Base-by-base conservation (phyloP, 345 rosid species). In the Aquilaria yunnanensis region DNA sequence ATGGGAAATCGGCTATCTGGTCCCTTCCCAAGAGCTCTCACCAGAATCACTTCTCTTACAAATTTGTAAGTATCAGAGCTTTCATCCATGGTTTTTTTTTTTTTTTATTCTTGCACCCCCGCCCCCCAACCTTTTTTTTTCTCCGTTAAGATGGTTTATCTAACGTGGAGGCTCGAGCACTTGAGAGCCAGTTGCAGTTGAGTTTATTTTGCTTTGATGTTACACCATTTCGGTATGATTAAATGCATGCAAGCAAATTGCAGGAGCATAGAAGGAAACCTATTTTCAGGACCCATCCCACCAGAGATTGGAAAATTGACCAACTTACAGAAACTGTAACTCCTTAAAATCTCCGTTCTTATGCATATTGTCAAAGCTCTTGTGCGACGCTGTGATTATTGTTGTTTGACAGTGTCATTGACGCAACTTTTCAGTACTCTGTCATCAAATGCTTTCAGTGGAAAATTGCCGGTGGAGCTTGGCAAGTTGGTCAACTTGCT, bases 1-100 rank as follows among this genome's bases (percentile, higher is more conserved):
- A 92, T 92, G 98, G 98, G 98, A 72, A 92, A 89, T 66, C 74
- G 73, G 61, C 66, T 92, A 69, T 83, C 95, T 13, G 98, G 96
- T 59, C 78, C 95, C 49, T 92, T 92, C 62, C 98, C 98, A 2
- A 80, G 62, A 71, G 88, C 75, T 60, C 72, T 92, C 59, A 83
- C 92, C 58, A 75, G 72, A 60, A 78, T 92, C 65, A 78, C 81
- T 56, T 72, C 79, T 41, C 87, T 89, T 63, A 73, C 45, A 66
- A 92, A 82, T 80, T 54, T 92, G 98, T 92, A 92, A 53, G 92
- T 74, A 50, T 13, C 7, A 63, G 23, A 16, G 23, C 23, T 16
- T 16, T 16, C 23, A 31, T 29, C 43, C 12, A 10, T 53, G 2
- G 37, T 33, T 3, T 23, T 63, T 41, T 14, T 13, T 12, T 9